These are phyloP conservation scores for Epichloe coenophiala DNA, from an alignment of 2,329 filamentous ascomycete species.

Conservation along the genomic window DNA sequence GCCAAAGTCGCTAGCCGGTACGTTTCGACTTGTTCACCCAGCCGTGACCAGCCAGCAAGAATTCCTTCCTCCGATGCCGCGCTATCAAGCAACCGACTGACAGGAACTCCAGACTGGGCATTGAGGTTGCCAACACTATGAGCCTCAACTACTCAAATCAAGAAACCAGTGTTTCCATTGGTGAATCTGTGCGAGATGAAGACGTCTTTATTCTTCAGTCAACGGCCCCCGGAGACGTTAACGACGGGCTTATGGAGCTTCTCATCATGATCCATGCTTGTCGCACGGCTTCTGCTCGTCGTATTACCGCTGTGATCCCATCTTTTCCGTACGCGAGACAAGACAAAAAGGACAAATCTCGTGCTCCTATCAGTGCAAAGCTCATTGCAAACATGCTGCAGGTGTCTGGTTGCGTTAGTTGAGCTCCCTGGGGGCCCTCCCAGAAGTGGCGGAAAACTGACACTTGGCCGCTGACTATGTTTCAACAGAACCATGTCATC, in stretches of 20 bases:
- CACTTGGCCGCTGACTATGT: not conserved
- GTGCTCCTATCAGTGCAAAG: slow-evolving; percentile 92
- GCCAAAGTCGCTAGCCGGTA: slow-evolving; percentile 31
- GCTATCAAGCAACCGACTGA: slow-evolving; percentile 10
- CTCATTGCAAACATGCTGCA: slow-evolving; percentile 97
- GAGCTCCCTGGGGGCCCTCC: not conserved
- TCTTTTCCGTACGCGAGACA: slow-evolving; percentile 95
- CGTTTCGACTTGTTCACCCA: slow-evolving; percentile 7
- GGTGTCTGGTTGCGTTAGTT: slow-evolving; percentile 61
- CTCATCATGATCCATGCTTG: slow-evolving; percentile 98
- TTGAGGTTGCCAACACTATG: slow-evolving; percentile 66
- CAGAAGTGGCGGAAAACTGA: not conserved
- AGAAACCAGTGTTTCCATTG: slow-evolving; percentile 82
- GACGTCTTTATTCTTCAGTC: slow-evolving; percentile 98
- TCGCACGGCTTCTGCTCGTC: slow-evolving; percentile 53
- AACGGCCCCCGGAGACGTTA: slow-evolving; percentile 83
- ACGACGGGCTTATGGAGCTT: slow-evolving; percentile 95
- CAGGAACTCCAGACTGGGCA: slow-evolving; percentile 45
- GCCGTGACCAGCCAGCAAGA: not conserved
- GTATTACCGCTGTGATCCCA: slow-evolving; percentile 89
- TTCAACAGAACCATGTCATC: slow-evolving; percentile 45
- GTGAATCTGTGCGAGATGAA: slow-evolving; percentile 91
- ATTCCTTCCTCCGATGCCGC: slow-evolving; percentile 4
- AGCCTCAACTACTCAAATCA: slow-evolving; percentile 78
- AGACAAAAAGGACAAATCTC: slow-evolving; percentile 94